Evolutionary conservation across 345 rosid genomes (phyloP), one percentile per base, ranked within the genome.

Genomic region (Mercurialis annua): DNA sequence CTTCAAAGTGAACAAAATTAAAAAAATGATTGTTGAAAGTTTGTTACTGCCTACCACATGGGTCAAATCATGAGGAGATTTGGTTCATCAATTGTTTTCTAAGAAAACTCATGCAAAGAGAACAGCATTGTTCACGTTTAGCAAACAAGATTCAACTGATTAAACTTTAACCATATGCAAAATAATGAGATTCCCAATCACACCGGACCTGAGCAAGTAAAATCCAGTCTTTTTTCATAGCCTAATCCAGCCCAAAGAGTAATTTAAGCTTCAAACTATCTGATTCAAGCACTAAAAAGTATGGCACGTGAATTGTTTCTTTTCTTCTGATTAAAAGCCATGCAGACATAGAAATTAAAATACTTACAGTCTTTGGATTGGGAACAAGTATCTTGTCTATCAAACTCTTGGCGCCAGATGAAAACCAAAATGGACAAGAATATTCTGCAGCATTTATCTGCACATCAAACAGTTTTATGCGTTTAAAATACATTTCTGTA

Each of bases 381-480:
- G 88, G 88, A 73, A 84, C 87, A 67, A 93, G 92, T 64, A 90
- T 86, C 71, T 69, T 89, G 67, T 81, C 87, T 69, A 93, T 80
- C 72, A 93, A 78, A 27, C 86, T 81, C 79, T 77, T 87, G 29
- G 79, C 84, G 34, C 77, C 90, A 18, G 84, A 63, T 71, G 97
- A 89, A 81, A 93, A 90, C 98, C 98, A 90, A 55, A 64, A 54
- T 20, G 98, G 98, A 73, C 81, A 87, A 69, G 86, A 66, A 78
- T 86, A 93, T 33, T 89, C 85, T 20, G 91, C 94, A 53, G 88
- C 96, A 75, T 70, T 82, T 79, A 89, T 85, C 98, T 90, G 80
- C 57, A 68, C 8, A 59, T 50, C 49, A 67, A 34, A 50, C 12
- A 44, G 27, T 77, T 60, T 68, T 21, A 64, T 62, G 49, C 60